phyloP scores from a whole-genome alignment of 2,329 filamentous ascomycete species.

The Pseudocercospora macadamiae region DNA sequence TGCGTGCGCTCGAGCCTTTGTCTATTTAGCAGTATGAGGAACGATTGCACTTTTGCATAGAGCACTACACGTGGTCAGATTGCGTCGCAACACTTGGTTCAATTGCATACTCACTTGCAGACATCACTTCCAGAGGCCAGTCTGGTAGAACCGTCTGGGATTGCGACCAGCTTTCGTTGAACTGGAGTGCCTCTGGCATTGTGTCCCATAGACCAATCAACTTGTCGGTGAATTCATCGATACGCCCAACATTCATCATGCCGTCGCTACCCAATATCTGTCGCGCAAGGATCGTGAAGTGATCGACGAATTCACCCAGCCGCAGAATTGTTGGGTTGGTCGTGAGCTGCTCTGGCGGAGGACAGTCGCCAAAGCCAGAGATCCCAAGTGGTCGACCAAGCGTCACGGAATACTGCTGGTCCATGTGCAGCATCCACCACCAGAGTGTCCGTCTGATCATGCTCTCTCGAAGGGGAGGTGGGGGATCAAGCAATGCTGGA shows the following conservation, averaged over 20 bases:
- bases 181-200: constrained; percentile 51
- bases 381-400: constrained; percentile 54
- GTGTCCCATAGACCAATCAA: constrained; percentile 49
- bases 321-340: constrained; percentile 49
- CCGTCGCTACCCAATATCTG: constrained; percentile 51
- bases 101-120: constrained; percentile 44
- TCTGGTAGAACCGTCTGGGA: constrained; percentile 45
- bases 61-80: too few relatives aligned
- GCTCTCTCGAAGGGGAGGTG: constrained; percentile 46
- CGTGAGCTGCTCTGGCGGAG: constrained; percentile 49
- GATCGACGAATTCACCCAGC: constrained; percentile 50
- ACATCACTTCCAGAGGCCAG: constrained; percentile 52
- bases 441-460: constrained; percentile 50
- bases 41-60: constrained; percentile 53
- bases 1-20: constrained; percentile 44
- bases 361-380: constrained; percentile 54
- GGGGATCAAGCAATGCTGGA: constrained; percentile 49
- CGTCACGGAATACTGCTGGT: constrained; percentile 55
- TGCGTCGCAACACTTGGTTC: too few relatives aligned
- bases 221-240: constrained; percentile 53
- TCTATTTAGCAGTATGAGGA: constrained; percentile 53
- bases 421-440: constrained; percentile 59
- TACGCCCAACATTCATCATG: constrained; percentile 45
- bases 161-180: constrained; percentile 50
- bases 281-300: constrained; percentile 53